Evolutionary conservation across 495 filamentous ascomycete species (phyloP).

Genomic region (Xylaria sp.): DNA sequence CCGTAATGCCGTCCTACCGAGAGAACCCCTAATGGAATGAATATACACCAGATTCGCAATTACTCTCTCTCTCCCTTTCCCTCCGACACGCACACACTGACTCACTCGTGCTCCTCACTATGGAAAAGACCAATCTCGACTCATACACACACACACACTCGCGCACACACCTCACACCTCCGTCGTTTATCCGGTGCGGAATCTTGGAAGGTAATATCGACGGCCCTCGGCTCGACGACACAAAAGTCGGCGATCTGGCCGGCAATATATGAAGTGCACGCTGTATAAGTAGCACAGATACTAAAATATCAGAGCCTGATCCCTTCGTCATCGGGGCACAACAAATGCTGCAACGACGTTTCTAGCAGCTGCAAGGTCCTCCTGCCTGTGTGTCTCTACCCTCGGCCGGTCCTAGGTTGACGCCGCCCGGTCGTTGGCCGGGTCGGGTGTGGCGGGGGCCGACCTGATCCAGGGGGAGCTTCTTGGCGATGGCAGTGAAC

Average conservation of each 20-base stretch:
- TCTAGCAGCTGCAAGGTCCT: slow-evolving; percentile 77
- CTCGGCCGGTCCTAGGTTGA: slow-evolving; percentile 79
- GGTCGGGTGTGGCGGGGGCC: slow-evolving; percentile 82
- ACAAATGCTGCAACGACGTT: slow-evolving; percentile 24
- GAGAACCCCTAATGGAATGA: slow-evolving; percentile 46
- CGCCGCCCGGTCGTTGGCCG: slow-evolving; percentile 73
- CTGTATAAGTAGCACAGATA: slow-evolving; percentile 6
- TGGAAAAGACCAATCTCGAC: slow-evolving; percentile 24
- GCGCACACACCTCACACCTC: background rate
- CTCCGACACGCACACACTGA: no score
- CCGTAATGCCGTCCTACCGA: slow-evolving; percentile 43
- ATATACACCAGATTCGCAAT: slow-evolving; percentile 44
- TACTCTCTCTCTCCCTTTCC: slow-evolving; percentile 25
- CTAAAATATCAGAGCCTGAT: background rate
- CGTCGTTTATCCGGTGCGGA: slow-evolving; percentile 1
- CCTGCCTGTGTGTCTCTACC: slow-evolving; percentile 75
- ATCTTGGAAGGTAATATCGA: slow-evolving; percentile 1
- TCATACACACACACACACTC: background rate
- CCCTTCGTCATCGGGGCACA: slow-evolving; percentile 10
- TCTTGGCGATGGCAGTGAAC: slow-evolving; percentile 98
- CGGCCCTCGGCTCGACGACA: slow-evolving; percentile 2
- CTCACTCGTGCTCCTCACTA: background rate
- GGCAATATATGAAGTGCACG: slow-evolving; percentile 8
- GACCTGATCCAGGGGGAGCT: slow-evolving; percentile 92
- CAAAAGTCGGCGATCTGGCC: background rate